These are phyloP conservation scores for Crithidia thermophila DNA, from an alignment of 208 protist species.

Conservation along the genomic window DNA sequence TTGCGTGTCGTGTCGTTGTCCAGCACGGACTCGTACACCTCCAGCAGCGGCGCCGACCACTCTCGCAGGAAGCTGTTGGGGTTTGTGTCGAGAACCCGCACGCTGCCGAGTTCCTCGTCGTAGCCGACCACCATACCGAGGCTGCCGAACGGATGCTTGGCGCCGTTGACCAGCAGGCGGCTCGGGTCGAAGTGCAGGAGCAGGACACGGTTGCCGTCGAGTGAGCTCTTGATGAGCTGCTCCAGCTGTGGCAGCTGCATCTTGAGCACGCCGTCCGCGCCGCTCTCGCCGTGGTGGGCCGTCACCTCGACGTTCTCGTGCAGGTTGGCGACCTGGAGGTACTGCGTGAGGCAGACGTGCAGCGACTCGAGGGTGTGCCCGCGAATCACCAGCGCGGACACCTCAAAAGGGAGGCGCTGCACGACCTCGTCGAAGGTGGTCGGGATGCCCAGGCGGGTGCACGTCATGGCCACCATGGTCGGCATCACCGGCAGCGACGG, in stretches of 20 bases:
- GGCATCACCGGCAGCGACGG: slow-evolving; percentile 70
- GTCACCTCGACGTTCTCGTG: slow-evolving; percentile 44
- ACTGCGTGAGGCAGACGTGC: slow-evolving; percentile 69
- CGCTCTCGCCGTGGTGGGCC: slow-evolving; percentile 61
- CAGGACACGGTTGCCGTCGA: slow-evolving; percentile 40
- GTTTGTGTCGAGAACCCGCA: slow-evolving; percentile 71
- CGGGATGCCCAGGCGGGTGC: slow-evolving; percentile 50
- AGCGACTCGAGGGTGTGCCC: slow-evolving; percentile 80
- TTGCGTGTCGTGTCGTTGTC: slow-evolving; percentile 49
- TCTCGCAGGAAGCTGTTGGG: slow-evolving; percentile 80
- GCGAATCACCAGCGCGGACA: slow-evolving; percentile 75
- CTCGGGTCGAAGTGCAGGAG: slow-evolving; percentile 65
- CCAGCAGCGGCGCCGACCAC: slow-evolving; percentile 64
- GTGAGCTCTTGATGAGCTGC: slow-evolving; percentile 43
- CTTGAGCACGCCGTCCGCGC: slow-evolving; percentile 31
- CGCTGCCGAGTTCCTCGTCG: slow-evolving; percentile 48
- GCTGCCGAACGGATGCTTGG: slow-evolving; percentile 68
- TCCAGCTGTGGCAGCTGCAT: slow-evolving; percentile 54
- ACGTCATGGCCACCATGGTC: slow-evolving; percentile 83
- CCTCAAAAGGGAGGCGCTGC: slow-evolving; percentile 71
- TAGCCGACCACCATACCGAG: slow-evolving; percentile 72
- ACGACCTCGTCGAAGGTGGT: slow-evolving; percentile 85
- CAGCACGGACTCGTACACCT: slow-evolving; percentile 59
- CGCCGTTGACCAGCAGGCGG: slow-evolving; percentile 68
- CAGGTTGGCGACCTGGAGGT: slow-evolving; percentile 46